Evolutionary conservation across 257 asterid genomes (phyloP), one percentile per base, ranked within the genome.

Genomic region (Striga asiatica): DNA sequence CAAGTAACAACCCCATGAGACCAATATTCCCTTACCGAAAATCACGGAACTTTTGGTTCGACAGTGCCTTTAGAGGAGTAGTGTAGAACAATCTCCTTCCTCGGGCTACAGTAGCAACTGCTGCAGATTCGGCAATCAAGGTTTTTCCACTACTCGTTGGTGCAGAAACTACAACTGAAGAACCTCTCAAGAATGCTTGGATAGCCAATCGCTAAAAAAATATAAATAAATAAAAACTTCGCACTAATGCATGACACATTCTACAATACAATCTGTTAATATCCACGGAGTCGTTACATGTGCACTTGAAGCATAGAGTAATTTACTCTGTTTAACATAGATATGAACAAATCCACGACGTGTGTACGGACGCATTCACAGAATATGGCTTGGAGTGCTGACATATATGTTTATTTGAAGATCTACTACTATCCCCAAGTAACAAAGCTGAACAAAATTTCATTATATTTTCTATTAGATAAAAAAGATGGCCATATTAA

Each of bases 101-200:
- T 59, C 81, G 78, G 21, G 97, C 84, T 4, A 82, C 78, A 5
- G 97, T 88, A 27, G 98, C 94, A 64, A 92, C 89, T 6, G 97
- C 98, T 19, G 98, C 97, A 68, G 94, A 84, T 76, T 92, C 98
- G n/a, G 98, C 98, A 60, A 92, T 88, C 84, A 92, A 82, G 48
- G 98, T 92, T 75, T 92, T 92, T 14, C 98, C 98, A 64, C 98
- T 92, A 70, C 98, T 92, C 1, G 98, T 92, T n/a, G 98, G 98
- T 52, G 98, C 98, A 67, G 98, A 92, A 32, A 92, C 97, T 50
- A 92, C 98, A 20, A 88, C 94, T 18, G 98, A 92, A 10, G 95
- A 92, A 23, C 97, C 98, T 69, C 81, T 76, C 74, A 92, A 64
- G 70, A 88, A 88, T 56, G 95, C 98, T 72, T 82, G 69, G 70